phyloP scores from a whole-genome alignment of 1,139 yeast genomes.

The Debaryomyces udenii region DNA sequence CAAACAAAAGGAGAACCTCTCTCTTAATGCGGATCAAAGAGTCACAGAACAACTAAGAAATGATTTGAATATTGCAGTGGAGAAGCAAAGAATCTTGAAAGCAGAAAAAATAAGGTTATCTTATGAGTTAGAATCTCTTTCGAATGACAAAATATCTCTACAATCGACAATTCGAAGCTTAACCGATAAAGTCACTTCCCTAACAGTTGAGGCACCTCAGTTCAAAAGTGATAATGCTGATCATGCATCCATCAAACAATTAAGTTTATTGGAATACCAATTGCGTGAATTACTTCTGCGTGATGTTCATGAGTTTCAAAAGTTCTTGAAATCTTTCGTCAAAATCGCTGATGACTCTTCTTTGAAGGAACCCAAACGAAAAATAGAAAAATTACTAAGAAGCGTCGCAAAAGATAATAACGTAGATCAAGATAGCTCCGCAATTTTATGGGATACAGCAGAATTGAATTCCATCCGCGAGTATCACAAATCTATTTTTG shows the following conservation, averaged over 20 bases:
- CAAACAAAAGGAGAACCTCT: constrained; percentile 31
- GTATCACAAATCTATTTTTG: constrained; percentile 56
- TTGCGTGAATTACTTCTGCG: constrained; percentile 40
- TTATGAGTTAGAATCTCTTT: constrained; percentile 42
- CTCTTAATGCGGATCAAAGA: constrained; percentile 24
- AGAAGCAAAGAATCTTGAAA: constrained; percentile 49
- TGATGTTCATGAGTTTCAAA: constrained; percentile 44
- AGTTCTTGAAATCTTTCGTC: constrained; percentile 50
- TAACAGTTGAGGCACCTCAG: constrained; percentile 24
- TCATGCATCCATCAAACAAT: constrained; percentile 14
- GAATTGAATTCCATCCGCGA: constrained; percentile 41
- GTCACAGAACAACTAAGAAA: constrained; percentile 34
- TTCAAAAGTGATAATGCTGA: constrained; percentile 16
- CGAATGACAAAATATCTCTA: constrained; percentile 39
- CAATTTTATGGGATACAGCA: constrained; percentile 19
- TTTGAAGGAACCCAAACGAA: constrained; percentile 56
- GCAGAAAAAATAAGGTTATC: constrained; percentile 53
- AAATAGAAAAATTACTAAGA: constrained; percentile 42
- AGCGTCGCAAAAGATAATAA: constrained; percentile 1
- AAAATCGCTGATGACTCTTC: constrained; percentile 63
- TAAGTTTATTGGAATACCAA: constrained; percentile 36
- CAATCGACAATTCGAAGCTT: constrained; percentile 35
- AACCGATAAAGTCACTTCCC: constrained; percentile 32
- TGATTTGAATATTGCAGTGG: constrained; percentile 46
- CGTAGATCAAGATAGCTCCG: constrained; percentile 12